Conservation (phyloP, 2,329 filamentous ascomycete species). For the Monosporascus sp. region DNA sequence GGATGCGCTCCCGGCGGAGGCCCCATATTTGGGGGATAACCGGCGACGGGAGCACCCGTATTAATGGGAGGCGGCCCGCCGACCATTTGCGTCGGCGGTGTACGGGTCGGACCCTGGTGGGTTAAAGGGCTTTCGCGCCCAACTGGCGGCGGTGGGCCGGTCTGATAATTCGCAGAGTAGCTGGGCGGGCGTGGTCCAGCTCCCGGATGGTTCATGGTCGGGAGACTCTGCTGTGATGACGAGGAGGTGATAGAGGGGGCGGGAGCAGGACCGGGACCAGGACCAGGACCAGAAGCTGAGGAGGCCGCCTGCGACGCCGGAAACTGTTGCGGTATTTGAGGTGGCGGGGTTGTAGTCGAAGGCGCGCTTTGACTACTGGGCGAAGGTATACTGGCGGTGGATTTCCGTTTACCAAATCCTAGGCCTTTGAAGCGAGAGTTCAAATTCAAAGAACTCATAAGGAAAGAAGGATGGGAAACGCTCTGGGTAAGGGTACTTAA, state of each 20-base stretch:
- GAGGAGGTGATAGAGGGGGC: conserved; percentile 42
- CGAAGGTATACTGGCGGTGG: conserved; percentile 54
- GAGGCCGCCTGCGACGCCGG: conserved; percentile 32
- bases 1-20: conserved; percentile 32
- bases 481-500: background rate
- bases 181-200: conserved; percentile 58
- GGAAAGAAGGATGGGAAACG: conserved; percentile 22
- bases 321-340: conserved; percentile 49
- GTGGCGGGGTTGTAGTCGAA: conserved; percentile 33
- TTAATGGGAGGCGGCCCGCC: conserved; percentile 64
- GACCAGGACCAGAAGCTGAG: background rate
- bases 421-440: conserved; percentile 75
- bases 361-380: conserved; percentile 33
- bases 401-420: conserved; percentile 77
- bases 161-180: conserved; percentile 53
- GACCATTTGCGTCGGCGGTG: conserved; percentile 55
- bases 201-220: conserved; percentile 59
- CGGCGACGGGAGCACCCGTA: conserved; percentile 52
- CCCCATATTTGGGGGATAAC: conserved; percentile 54
- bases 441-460: conserved; percentile 78
- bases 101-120: conserved; percentile 44
- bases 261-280: conserved; percentile 28
- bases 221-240: conserved; percentile 44
- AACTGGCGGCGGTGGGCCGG: conserved; percentile 39
- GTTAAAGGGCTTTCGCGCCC: conserved; percentile 51